Evolutionary conservation across 768 basidiomycete genomes (phyloP).

Genomic region (Tricholoma saponaceum): DNA sequence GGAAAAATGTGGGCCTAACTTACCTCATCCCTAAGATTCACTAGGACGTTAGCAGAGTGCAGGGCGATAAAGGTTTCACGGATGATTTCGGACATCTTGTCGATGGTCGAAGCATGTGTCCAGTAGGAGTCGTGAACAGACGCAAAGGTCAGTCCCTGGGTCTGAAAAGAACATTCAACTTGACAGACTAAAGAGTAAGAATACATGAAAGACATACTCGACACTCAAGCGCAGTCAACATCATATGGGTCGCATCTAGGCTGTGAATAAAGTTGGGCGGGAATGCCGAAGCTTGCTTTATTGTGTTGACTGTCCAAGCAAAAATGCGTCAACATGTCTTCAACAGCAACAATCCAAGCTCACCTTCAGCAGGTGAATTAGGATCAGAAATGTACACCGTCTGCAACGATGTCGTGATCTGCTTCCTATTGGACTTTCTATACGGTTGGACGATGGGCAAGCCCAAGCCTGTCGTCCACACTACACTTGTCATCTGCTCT

Average conservation of each 20-base stretch:
- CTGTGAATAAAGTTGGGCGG: slow-evolving; percentile 99
- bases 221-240: slow-evolving; percentile 91
- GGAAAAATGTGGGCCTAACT: slow-evolving; percentile 14
- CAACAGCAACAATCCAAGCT: slow-evolving; percentile 5
- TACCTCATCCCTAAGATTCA: slow-evolving; percentile 71
- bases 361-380: slow-evolving; percentile 64
- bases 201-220: slow-evolving; percentile 36
- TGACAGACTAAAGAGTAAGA: not conserved
- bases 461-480: slow-evolving; percentile 96
- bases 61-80: slow-evolving; percentile 92
- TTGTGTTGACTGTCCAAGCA: slow-evolving; percentile 54
- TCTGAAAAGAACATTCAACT: slow-evolving; percentile 33
- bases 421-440: slow-evolving; percentile 75
- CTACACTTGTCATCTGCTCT: slow-evolving; percentile 93
- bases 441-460: slow-evolving; percentile 97
- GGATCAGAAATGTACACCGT: slow-evolving; percentile 90
- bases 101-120: slow-evolving; percentile 89
- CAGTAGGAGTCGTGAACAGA: slow-evolving; percentile 99
- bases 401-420: slow-evolving; percentile 81
- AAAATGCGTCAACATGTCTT: slow-evolving; percentile 1
- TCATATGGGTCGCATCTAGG: slow-evolving; percentile 98
- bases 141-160: slow-evolving; percentile 77
- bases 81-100: slow-evolving; percentile 85
- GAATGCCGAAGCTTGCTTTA: slow-evolving; percentile 94
- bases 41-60: slow-evolving; percentile 83